Evolutionary conservation across 345 rosid genomes (phyloP), one percentile per base, ranked within the genome.

Genomic region (Citrus trifoliata): DNA sequence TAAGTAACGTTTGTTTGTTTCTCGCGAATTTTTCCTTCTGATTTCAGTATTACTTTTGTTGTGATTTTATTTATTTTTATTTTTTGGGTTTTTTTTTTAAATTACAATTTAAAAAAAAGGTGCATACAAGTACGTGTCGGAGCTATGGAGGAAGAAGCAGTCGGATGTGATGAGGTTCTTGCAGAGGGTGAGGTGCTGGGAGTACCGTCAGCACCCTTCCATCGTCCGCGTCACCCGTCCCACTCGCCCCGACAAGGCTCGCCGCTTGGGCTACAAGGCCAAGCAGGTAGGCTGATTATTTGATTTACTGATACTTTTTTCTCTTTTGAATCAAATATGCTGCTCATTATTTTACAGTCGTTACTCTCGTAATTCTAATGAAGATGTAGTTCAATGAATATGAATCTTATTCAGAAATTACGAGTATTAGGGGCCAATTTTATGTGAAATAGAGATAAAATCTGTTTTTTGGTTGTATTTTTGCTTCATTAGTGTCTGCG

Each of bases 171-270:
- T 97, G 99, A 90, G 99, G 85, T 94, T 97, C 78, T 35, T 94
- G 78, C 98, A 92, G 90, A 91, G 99, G 88, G 95, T 96, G 60
- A 96, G 99, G 91, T 96, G 99, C 81, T 96, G 99, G 99, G 98
- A 94, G 86, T 97, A 97, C 81, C 89, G 98, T 16, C 99, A 97
- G 71, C 97, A 90, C 77, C 97, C 99, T 59, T 94, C 99, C 1
- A 97, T 97, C 40, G 98, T 97, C 35, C 97, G 98, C 55, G 88
- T 97, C 58, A 93, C 90, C 60, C 97, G 79, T 48, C 97, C 99
- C 66, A 94, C 98, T 25, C 99, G 98, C 82, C 99, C 99, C 5
- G 98, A 97, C 85, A 94, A 90, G 86, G 98, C 99, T 61, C 95
- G 99, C 67, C 90, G 94, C 74, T 71, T 94, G 67, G 99, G 98